Base-by-base conservation (phyloP, 2,329 filamentous ascomycete genomes). In the Lojkania enalia region DNA sequence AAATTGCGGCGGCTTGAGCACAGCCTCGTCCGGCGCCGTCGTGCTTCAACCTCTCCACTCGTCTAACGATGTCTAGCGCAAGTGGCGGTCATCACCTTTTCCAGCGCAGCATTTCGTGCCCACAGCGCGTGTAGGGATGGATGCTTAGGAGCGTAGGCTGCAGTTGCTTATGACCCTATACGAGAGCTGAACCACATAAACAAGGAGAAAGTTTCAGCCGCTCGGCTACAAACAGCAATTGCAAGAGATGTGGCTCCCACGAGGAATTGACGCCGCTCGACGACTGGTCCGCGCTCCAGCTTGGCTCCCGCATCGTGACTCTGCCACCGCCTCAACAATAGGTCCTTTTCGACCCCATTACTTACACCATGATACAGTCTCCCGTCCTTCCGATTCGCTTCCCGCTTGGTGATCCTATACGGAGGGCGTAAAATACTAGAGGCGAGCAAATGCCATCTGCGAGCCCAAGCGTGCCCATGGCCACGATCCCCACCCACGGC, bases 61-160 rank as follows among this genome's bases (percentile, higher is more conserved):
- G 57, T 50, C 48, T 61, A 52, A 48, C 52, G 46, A 56, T 43
- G 37, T 46, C 59, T 59, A 64, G 61, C 57, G 61, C 52, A 57
- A 42, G 58, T 61, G 61, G 61, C 60, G 58, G 50, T 57, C n/a
- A n/a, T n/a, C n/a, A n/a, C n/a, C n/a, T n/a, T n/a, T n/a, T n/a
- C n/a, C n/a, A n/a, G n/a, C n/a, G n/a, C n/a, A n/a, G n/a, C n/a
- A n/a, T n/a, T n/a, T 59, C 54, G 45, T 46, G 11, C 33, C 15
- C 31, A 6, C 20, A 20, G 20, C 16, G 20, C 31, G 5, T 5
- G 36, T 30, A 19, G 12, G 13, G n/a, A 25, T 20, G 20, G 19
- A 20, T 36, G 16, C 44, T 46, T 33, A 15, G 9, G 9, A 15
- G 11, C 31, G 31, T 7, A 33, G 11, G 11, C 31, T 9, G 11